Evolutionary conservation across 225 moss, liverwort and hornwort genomes (phyloP), one percentile per base, ranked within the genome.

Genomic region (Anthoceros angustus): DNA sequence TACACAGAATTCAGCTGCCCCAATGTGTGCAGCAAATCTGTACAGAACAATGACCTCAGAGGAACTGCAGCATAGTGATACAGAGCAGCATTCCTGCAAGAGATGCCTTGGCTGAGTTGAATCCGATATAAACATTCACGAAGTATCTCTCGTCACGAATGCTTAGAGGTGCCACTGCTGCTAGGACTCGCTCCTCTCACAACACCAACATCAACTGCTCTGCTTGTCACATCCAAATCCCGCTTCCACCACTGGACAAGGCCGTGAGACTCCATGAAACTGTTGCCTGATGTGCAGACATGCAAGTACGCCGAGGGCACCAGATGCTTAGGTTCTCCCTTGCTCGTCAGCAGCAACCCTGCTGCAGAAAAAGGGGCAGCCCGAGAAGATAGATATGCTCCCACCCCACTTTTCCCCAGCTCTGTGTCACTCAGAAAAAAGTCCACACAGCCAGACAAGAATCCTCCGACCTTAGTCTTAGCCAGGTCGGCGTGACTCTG

Each of bases 321-420:
- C 41, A 80, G 76, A 72, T 80, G 80, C 66, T 26, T 42, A 40
- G 80, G 80, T 41, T 70, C 76, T 4, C 67, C 75, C 7, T 71
- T 18, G 5, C 21, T 63, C 25, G 66, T 25, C 20, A 73, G 74
- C 66, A 74, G 42, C 63, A 80, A 66, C 8, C 80, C 80, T 4
- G 76, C 71, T 10, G 71, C 76, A 46, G 80, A 80, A 66, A 73
- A 80, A 7, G 80, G 80, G 16, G 80, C 80, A 8, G 80, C 73
- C 64, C 76, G 41, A 14, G 61, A 12, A 2, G 80, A 76, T 26
- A 80, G 46, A 43, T 70, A 68, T 20, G 80, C 72, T 42, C 80
- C 80, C 21, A 76, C 23, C 26, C 55, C 63, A 10, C 73, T 76
- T 32, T 66, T 69, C 16, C 7, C 55, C 55, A 55, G 8, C 55